These are phyloP conservation scores for Pleochaeta shiraiana DNA, from an alignment of 2,329 filamentous ascomycete genomes.

Conservation along the genomic window DNA sequence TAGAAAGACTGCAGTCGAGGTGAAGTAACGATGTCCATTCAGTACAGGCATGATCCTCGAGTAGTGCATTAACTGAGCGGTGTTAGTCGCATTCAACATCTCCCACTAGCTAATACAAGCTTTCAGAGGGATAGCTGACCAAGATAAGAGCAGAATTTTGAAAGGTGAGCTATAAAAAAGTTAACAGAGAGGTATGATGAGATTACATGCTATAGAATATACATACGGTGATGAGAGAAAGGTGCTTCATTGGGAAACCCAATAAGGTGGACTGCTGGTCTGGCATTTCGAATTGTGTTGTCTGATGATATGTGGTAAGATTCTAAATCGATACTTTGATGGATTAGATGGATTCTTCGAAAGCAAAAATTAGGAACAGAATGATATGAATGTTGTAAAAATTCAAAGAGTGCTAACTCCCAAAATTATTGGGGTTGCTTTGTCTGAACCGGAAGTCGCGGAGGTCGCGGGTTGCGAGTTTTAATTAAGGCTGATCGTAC, in stretches of 20 bases:
- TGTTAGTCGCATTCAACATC: slow-evolving; percentile 8
- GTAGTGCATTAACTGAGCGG: slow-evolving; percentile 65
- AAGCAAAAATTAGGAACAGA: too few species aligned
- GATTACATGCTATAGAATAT: not conserved
- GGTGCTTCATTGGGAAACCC: slow-evolving; percentile 45
- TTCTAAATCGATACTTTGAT: too few species aligned
- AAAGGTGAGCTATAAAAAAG: slow-evolving; percentile 39
- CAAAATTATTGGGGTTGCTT: too few species aligned
- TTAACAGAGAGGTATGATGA: slow-evolving; percentile 5
- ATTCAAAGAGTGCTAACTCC: too few species aligned
- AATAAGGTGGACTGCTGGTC: slow-evolving; percentile 16
- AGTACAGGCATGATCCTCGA: slow-evolving; percentile 77
- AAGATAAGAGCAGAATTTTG: slow-evolving; percentile 64
- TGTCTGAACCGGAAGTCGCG: too few species aligned
- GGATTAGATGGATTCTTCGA: too few species aligned
- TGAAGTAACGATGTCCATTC: slow-evolving; percentile 71
- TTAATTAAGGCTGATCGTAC: too few species aligned
- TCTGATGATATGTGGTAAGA: too few species aligned
- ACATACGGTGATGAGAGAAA: slow-evolving; percentile 41
- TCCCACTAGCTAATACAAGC: not conserved
- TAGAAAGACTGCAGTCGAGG: slow-evolving; percentile 83
- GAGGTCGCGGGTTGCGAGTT: too few species aligned
- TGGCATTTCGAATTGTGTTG: not conserved
- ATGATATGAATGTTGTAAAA: too few species aligned
- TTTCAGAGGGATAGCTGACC: slow-evolving; percentile 21